These are phyloP conservation scores for Blastobotrys serpentis DNA, from an alignment of 1,139 yeast species.

Conservation along the genomic window DNA sequence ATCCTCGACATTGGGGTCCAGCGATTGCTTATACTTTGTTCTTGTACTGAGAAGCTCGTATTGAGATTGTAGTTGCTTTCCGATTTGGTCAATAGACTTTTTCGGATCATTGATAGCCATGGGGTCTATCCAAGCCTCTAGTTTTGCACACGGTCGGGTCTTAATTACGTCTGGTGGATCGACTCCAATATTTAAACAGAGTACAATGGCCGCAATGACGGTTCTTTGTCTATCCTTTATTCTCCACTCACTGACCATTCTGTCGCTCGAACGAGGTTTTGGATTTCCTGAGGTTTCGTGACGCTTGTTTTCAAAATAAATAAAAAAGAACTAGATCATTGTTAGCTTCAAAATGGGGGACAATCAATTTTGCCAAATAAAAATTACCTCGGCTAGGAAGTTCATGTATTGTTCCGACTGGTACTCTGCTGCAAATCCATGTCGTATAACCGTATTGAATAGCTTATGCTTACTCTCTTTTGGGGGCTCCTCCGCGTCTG, in stretches of 20 bases:
- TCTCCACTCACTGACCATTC: constrained; percentile 80
- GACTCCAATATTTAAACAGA: constrained; percentile 89
- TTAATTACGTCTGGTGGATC: constrained; percentile 96
- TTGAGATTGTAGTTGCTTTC: constrained; percentile 81
- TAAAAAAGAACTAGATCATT: constrained; percentile 56
- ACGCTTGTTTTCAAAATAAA: constrained; percentile 84
- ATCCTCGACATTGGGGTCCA: constrained; percentile 96
- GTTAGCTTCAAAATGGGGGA: no score
- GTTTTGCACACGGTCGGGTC: constrained; percentile 89
- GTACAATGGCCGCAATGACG: constrained; percentile 87
- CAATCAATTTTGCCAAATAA: no score
- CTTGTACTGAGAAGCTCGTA: constrained; percentile 86
- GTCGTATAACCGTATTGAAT: constrained; percentile 45
- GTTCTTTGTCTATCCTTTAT: constrained; percentile 91
- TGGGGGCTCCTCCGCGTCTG: background rate
- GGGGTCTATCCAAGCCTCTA: constrained; percentile 95
- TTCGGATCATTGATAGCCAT: constrained; percentile 78
- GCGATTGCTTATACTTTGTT: constrained; percentile 83
- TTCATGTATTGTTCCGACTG: constrained; percentile 61
- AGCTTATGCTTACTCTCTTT: constrained; percentile 11
- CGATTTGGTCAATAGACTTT: constrained; percentile 88
- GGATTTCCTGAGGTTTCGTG: constrained; percentile 87
- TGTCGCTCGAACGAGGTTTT: constrained; percentile 48
- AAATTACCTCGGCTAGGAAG: constrained; percentile 52
- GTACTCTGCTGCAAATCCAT: constrained; percentile 76